Base-by-base conservation (phyloP, 2,329 filamentous ascomycete genomes). In the Hypomyces perniciosus region DNA sequence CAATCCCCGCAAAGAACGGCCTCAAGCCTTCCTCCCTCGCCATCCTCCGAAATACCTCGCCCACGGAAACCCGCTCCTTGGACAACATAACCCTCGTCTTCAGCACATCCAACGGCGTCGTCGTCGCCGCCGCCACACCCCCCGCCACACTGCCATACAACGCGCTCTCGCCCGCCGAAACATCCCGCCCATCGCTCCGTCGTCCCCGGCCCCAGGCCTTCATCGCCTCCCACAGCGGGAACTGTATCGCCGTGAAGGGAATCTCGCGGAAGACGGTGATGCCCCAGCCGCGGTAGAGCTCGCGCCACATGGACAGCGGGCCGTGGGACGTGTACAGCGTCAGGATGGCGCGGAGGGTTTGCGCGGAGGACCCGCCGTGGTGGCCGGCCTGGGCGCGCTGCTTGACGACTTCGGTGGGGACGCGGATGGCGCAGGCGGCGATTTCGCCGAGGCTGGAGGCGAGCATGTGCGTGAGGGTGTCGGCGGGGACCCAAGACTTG, bases 51-150 rank as follows among this genome's bases (percentile, higher is more conserved):
- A 92, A 73, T 54, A 96, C 75, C 4, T 68, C 66, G 33, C 72
- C 66, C 56, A 83, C 77, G 9, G 75, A 79, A 65, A 80, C 80
- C 59, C 75, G 81, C 73, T 85, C 81, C 62, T 82, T 79, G 10
- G 88, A 86, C 59, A 99, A 74, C 93, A 99, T 99, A 70, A 97
- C 85, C 57, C 93, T 77, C 57, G 93, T 99, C 81, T 99, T 99
- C 59, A 99, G 76, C 55, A 99, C 93, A 70, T 99, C 93, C 56
- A 99, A 72, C 37, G 93, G 93, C 47, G 93, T 99, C 27, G 93
- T 99, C 53, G 92, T 66, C 0, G 81, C 92, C 1, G 93, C 93
- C 1, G 93, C 90, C 37, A 96, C 77, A 1, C 85, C 90, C 1
- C 93, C 93, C 0, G 90, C 84, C 34, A 90, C 64, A 60, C 86